Evolutionary conservation across 805 yeast species (phyloP), one percentile per base, ranked within the genome.

Genomic region (Metschnikowia santaceciliae): DNA sequence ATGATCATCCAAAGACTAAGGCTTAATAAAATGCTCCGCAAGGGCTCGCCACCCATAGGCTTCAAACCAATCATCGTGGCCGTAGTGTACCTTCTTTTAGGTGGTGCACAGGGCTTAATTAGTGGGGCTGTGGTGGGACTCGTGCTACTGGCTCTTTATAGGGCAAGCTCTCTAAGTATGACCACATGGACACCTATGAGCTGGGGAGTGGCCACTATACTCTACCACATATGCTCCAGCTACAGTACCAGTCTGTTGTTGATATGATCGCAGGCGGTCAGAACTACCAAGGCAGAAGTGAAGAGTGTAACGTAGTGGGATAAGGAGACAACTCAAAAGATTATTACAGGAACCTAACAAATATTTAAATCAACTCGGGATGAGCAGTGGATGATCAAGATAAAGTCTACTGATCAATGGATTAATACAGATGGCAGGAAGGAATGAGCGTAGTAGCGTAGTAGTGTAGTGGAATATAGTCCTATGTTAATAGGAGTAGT

Each of bases 181-280:
- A 85, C 95, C 11, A 88, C 97, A 0, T 92, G 99, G 99, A 82
- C 92, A 6, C 98, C 99, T 0, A 77, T 92, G 57, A 79, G 86
- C 49, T 88, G 91, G 82, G 95, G 83, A 0, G 67, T 86, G 2
- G 78, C 86, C 4, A 83, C 82, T 58, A 75, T 88, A 5, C 62
- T 90, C 40, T 87, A 80, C 65, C 81, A 86, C 62, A 76, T 89
- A 34, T 73, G 85, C 33, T 78, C 84, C 7, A 78, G 88, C 5
- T 89, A 86, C 63, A 81, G 87, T 51, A 75, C 82, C 53, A 78
- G 65, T 48, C 57, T 55, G 60, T 46, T 57, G 52, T 47, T 57
- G 50, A 55, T 59, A 17, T 57, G 48, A 36, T 11, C 23, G 39
- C 39, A 33, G 35, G 44, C 41, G 20, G 34, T 17, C 20, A 40